phyloP scores from a whole-genome alignment of 2,329 filamentous ascomycete genomes.

The Thielaviopsis euricoi region DNA sequence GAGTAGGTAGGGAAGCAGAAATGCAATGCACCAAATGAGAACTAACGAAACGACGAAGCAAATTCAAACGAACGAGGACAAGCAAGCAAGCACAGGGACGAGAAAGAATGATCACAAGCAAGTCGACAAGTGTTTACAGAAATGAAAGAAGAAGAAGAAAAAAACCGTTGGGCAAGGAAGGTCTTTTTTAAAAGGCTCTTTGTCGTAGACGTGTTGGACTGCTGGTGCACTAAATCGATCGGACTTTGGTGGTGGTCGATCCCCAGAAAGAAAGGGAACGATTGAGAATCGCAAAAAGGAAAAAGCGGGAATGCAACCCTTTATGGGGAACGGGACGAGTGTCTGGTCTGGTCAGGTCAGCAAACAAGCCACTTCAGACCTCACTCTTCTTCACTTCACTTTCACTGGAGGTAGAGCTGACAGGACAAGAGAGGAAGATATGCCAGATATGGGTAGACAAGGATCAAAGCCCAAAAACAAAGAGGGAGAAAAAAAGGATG shows the following conservation, averaged over 20 bases:
- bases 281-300: background rate
- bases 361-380: slow-evolving; percentile 8
- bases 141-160: background rate
- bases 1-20: background rate
- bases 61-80: background rate
- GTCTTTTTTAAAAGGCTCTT: too few relatives aligned
- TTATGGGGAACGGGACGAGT: slow-evolving; percentile 8
- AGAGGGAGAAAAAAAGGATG: slow-evolving; percentile 14
- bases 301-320: slow-evolving; percentile 3
- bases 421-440: background rate
- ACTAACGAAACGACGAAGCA: background rate
- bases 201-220: too few relatives aligned
- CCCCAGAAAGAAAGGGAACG: slow-evolving; percentile 1
- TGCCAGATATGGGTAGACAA: slow-evolving; percentile 1
- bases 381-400: background rate
- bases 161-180: too few relatives aligned
- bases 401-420: too few relatives aligned
- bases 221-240: too few relatives aligned
- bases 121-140: background rate
- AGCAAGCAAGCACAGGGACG: background rate
- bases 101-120: too few relatives aligned
- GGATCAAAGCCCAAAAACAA: slow-evolving; percentile 6
- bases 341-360: slow-evolving; percentile 11
- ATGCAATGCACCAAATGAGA: background rate
- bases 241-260: background rate